Evolutionary conservation across 148 eudicot genomes (phyloP).

Genomic region (Pouteria glomerata): DNA sequence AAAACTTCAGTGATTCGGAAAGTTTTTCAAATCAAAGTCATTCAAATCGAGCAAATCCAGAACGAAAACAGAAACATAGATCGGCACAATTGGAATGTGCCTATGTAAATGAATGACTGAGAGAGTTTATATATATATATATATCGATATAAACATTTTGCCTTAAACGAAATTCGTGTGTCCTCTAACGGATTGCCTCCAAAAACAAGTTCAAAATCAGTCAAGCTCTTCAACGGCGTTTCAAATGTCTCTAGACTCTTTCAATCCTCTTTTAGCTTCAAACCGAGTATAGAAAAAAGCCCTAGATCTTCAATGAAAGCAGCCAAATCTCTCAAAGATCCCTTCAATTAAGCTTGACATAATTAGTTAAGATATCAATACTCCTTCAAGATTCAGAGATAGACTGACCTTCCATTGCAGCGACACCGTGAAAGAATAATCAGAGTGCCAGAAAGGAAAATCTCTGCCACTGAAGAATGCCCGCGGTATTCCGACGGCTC

Average conservation of each 20-base stretch:
- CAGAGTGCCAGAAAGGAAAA: not conserved
- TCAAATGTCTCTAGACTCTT: not conserved
- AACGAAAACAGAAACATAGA: not conserved
- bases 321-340: not conserved
- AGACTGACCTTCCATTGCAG: not conserved
- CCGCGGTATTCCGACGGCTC: constrained; percentile 1
- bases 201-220: not conserved
- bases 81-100: not conserved
- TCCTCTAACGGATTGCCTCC: not conserved
- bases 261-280: not conserved
- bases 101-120: too few species aligned
- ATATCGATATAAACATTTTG: not conserved
- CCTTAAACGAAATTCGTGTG: not conserved
- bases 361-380: not conserved
- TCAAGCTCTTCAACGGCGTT: not conserved
- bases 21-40: not conserved
- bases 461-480: too few species aligned
- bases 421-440: too few species aligned
- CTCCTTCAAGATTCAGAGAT: not conserved
- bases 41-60: not conserved
- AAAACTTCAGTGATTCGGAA: not conserved
- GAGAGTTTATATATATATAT: not conserved
- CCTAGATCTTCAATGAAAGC: not conserved
- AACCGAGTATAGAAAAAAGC: not conserved
- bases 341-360: not conserved